Conservation (phyloP, 768 basidiomycete genomes). For the Phaeotremella skinneri region DNA sequence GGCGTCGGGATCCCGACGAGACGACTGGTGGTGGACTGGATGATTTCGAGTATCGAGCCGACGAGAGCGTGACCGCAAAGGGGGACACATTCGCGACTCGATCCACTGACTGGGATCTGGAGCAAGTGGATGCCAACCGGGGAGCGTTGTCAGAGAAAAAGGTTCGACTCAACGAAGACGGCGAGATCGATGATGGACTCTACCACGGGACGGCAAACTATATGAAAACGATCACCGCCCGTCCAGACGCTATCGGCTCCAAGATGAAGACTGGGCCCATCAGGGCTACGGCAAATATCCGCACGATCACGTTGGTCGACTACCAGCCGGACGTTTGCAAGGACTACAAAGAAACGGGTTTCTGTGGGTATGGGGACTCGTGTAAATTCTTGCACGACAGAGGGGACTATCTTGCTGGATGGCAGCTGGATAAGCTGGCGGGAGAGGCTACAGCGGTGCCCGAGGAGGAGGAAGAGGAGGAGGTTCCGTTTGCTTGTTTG, state of each 20-base stretch:
- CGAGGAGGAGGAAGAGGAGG: slow-evolving; percentile 64
- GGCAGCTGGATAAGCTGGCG: slow-evolving; percentile 94
- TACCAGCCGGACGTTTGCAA: slow-evolving; percentile 99
- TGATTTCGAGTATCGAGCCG: slow-evolving; percentile 60
- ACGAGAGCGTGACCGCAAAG: slow-evolving; percentile 53
- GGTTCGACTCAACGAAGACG: slow-evolving; percentile 61
- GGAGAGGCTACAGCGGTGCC: slow-evolving; percentile 53
- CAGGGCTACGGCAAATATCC: slow-evolving; percentile 71
- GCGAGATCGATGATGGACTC: slow-evolving; percentile 73
- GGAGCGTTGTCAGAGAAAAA: slow-evolving; percentile 78
- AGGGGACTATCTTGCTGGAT: slow-evolving; percentile 85
- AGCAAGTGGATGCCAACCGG: slow-evolving; percentile 59
- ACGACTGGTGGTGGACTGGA: slow-evolving; percentile 48
- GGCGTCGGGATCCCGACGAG: slow-evolving; percentile 58
- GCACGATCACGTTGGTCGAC: slow-evolving; percentile 91
- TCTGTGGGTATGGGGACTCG: slow-evolving; percentile 97
- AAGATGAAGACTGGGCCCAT: slow-evolving; percentile 76
- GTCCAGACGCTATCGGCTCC: slow-evolving; percentile 73
- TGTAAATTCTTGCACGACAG: slow-evolving; percentile 99
- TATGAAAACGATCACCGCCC: slow-evolving; percentile 74
- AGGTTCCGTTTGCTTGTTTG: slow-evolving; percentile 96
- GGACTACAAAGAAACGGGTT: slow-evolving; percentile 99
- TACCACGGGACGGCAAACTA: slow-evolving; percentile 85
- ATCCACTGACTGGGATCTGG: slow-evolving; percentile 66
- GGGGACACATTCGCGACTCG: slow-evolving; percentile 73